Evolutionary conservation across 768 basidiomycete genomes (phyloP), one percentile per base, ranked within the genome.

Genomic region (Coprinopsis strossmayeri): DNA sequence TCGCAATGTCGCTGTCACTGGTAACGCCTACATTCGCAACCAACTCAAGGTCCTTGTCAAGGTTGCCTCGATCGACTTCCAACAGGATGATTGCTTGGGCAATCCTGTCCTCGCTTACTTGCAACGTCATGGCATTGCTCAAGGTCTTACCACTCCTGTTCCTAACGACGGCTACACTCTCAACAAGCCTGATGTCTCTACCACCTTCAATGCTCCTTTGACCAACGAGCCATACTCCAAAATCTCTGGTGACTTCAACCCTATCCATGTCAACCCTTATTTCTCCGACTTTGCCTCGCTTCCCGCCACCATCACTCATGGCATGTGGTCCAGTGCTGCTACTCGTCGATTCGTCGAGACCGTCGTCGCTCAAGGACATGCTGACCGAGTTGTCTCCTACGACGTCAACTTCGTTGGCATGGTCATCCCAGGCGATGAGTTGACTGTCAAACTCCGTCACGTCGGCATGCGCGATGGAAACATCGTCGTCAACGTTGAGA

Each of bases 221-320:
- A 91, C 90, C 40, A 99, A 99, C 61, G 90, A 95, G 66, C 87
- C 92, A 1, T 99, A 98, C 69, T 97, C 94, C 3, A 82, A 84
- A 65, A 79, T 94, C 41, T 99, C 96, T 0, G 94, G 95, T 38
- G 95, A 99, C 67, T 98, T 91, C 76, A 98, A 99, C 66, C 96
- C 96, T 24, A 99, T 99, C 57, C 96, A 99, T 64, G 74, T 96
- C 65, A 97, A 99, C 67, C 95, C 96, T 0, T 98, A 98, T 75
- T 97, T 99, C 72, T 82, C 96, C 20, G 86, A 92, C 63, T 91
- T 87, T 53, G 94, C 95, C 1, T 79, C 84, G 3, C 81, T 99
- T 12, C 94, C 95, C 21, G 87, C 89, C 12, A 99, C 96, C 9
- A 98, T 99, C 61, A 97, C 96, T 2, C 96, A 98, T 60, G 96